Conservation (phyloP, 2,329 filamentous ascomycete genomes). For the Fusarium praegraminearum region DNA sequence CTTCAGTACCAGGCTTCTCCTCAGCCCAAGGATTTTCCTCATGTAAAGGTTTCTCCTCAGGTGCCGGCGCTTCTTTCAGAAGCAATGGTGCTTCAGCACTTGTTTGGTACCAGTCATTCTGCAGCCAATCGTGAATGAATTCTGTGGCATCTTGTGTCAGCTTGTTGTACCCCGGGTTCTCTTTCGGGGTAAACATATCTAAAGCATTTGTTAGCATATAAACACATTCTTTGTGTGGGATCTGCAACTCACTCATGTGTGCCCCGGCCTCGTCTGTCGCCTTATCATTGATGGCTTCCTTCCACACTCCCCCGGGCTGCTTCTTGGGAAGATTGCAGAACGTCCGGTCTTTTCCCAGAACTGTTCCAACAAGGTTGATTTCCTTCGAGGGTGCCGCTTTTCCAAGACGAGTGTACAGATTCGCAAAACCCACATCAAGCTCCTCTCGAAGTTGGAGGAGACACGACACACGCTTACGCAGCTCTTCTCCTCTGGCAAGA, state of each 20-base stretch:
- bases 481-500: constrained; percentile 83
- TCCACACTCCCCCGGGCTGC: constrained; percentile 69
- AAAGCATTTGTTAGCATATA: constrained; percentile 10
- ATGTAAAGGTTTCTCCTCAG: not conserved
- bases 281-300: constrained; percentile 80
- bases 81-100: constrained; percentile 55
- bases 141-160: constrained; percentile 75
- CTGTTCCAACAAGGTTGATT: constrained; percentile 65
- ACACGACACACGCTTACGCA: constrained; percentile 77
- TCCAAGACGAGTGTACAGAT: constrained; percentile 89
- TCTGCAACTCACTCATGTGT: constrained; percentile 72
- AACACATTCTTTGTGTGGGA: not conserved
- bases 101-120: constrained; percentile 74
- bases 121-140: constrained; percentile 73
- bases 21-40: not conserved
- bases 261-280: constrained; percentile 83
- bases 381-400: constrained; percentile 69
- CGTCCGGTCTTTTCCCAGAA: constrained; percentile 79
- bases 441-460: constrained; percentile 74
- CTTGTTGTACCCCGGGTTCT: constrained; percentile 78
- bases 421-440: constrained; percentile 80
- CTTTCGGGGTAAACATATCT: constrained; percentile 79
- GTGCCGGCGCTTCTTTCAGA: constrained; percentile 35
- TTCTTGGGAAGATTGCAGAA: constrained; percentile 86
- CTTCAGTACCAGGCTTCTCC: not conserved